These are phyloP conservation scores for Naganishia randhawae DNA, from an alignment of 768 basidiomycete genomes.

Conservation along the genomic window DNA sequence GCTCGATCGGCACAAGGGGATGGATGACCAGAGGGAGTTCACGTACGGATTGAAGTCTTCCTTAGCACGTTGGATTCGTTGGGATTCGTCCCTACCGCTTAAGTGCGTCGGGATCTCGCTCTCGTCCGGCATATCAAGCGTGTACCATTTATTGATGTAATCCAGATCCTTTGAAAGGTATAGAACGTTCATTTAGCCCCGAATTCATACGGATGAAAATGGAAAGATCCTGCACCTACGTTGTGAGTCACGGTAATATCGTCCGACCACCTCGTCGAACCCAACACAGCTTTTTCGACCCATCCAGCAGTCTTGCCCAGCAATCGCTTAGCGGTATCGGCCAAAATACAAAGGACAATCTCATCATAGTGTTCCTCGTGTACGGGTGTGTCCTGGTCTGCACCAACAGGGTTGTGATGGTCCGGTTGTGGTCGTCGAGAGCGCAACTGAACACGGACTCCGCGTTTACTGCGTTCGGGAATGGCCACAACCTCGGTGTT, in stretches of 20 bases:
- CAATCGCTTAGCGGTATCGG: conserved; percentile 54
- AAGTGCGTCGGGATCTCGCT: conserved; percentile 43
- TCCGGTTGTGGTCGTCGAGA: conserved; percentile 46
- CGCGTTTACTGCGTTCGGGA: conserved; percentile 38
- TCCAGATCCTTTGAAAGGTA: conserved; percentile 43
- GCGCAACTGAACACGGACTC: conserved; percentile 48
- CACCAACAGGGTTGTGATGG: conserved; percentile 49
- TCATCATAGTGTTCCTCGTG: conserved; percentile 53
- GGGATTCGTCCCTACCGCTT: conserved; percentile 50
- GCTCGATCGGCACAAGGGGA: not conserved
- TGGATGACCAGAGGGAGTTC: not conserved
- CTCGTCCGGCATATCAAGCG: conserved; percentile 45
- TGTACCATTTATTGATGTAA: conserved; percentile 52
- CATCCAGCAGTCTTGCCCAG: conserved; percentile 53
- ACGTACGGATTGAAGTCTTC: conserved; percentile 50
- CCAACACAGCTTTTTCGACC: conserved; percentile 54
- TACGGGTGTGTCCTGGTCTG: conserved; percentile 50
- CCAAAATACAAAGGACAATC: conserved; percentile 55
- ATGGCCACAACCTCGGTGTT: conserved; percentile 50
- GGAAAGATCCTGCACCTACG: conserved; percentile 35
- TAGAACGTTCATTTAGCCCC: not conserved
- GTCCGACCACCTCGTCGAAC: conserved; percentile 55
- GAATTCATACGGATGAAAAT: no score
- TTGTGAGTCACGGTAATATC: conserved; percentile 57
- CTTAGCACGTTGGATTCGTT: conserved; percentile 43